Conservation (phyloP, 2,329 filamentous ascomycete species). For the Ascochyta viciae-villosae region DNA sequence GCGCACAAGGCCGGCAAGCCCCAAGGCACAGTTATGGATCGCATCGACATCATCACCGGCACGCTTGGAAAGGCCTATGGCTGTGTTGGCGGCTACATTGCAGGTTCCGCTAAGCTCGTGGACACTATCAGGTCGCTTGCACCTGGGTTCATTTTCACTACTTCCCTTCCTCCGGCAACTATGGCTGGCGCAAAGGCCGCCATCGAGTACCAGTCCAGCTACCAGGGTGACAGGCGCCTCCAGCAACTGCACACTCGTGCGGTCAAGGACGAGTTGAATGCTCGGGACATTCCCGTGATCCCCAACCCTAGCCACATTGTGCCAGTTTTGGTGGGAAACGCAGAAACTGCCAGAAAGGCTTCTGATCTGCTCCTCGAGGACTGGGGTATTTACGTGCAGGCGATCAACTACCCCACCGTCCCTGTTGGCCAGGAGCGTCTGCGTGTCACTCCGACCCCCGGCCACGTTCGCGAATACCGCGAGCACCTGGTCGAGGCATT, state of each 20-base stretch:
- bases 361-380: slow-evolving; percentile 90
- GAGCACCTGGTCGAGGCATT: slow-evolving; percentile 85
- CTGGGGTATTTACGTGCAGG: slow-evolving; percentile 95
- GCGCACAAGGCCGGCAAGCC: slow-evolving; percentile 78
- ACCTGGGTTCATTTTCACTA: slow-evolving; percentile 98
- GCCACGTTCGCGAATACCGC: slow-evolving; percentile 83
- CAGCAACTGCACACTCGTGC: slow-evolving; percentile 97
- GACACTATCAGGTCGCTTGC: slow-evolving; percentile 94
- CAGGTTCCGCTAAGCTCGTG: slow-evolving; percentile 83
- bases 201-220: slow-evolving; percentile 90
- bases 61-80: slow-evolving; percentile 98
- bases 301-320: slow-evolving; percentile 98
- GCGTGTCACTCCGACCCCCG: slow-evolving; percentile 93
- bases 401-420: slow-evolving; percentile 98
- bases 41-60: slow-evolving; percentile 96
- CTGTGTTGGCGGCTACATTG: slow-evolving; percentile 97
- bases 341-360: slow-evolving; percentile 88
- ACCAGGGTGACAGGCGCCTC: slow-evolving; percentile 84
- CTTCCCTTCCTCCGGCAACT: slow-evolving; percentile 90
- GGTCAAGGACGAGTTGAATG: slow-evolving; percentile 83
- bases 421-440: slow-evolving; percentile 97
- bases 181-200: slow-evolving; percentile 94
- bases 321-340: slow-evolving; percentile 91
- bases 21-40: slow-evolving; percentile 88
- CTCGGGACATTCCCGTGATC: slow-evolving; percentile 90